Evolutionary conservation across 441 rosid species (phyloP).

Genomic region (Populus hybrid): DNA sequence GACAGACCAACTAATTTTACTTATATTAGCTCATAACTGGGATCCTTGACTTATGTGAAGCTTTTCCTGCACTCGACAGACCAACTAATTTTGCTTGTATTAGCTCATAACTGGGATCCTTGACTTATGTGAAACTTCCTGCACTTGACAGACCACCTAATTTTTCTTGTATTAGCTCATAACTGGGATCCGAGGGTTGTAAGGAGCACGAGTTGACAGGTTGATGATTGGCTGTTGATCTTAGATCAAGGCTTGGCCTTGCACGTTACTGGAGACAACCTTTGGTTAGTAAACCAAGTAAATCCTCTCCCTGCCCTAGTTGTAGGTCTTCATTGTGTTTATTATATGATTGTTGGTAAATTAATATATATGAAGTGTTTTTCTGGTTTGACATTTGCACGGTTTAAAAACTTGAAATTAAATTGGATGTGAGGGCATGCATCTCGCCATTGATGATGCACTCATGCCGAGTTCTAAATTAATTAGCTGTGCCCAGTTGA

Average conservation of each 20-base stretch:
- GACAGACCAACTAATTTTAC: conserved; percentile 19
- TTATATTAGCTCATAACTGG: background rate
- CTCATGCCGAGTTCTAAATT: background rate
- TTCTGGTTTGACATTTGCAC: background rate
- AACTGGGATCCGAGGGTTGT: conserved; percentile 22
- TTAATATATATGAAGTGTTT: background rate
- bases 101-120: background rate
- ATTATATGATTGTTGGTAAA: background rate
- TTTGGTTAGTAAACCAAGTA: too few relatives aligned
- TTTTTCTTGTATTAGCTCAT: background rate
- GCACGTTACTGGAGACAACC: background rate
- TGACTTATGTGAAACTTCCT: conserved; percentile 7
- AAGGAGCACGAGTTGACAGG: conserved; percentile 15
- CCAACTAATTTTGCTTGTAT: conserved; percentile 8
- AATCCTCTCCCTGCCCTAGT: background rate
- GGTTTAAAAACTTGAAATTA: background rate
- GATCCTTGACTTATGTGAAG: background rate
- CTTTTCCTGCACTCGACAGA: conserved; percentile 11
- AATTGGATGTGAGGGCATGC: background rate
- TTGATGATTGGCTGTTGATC: conserved; percentile 15
- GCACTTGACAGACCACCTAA: conserved; percentile 6
- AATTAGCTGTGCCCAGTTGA: background rate
- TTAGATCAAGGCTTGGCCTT: background rate
- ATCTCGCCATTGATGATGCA: background rate
- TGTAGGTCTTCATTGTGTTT: background rate